Base-by-base conservation (phyloP, 139 green algal genomes). In the Asterochloris erici region DNA sequence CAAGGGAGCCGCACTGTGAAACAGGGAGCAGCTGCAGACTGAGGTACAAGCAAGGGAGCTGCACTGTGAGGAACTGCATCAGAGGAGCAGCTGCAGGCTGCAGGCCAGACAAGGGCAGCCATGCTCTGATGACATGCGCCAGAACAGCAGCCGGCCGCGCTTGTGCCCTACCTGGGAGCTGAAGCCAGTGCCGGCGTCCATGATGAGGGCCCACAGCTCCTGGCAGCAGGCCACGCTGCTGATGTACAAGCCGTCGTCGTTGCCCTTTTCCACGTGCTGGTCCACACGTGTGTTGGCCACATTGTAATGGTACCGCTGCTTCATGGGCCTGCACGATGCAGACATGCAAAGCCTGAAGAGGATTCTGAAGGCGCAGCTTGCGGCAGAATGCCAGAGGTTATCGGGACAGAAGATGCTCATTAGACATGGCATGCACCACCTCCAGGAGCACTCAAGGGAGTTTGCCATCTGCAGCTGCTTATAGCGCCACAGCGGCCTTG, bases 301-400 rank as follows among this genome's bases (percentile, higher is more conserved):
- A 85, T 99, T 99, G 94, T 99, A 99, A 90, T 99, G 97, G 87
- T 99, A 99, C 77, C 97, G 91, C 90, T 99, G 97, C 93, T 99
- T 99, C 97, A 99, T 99, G 74, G 97, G 95, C 71, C 93, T 98
- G 94, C 29, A 94, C 95, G 86, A 98, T 99, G 93, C 99, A 99
- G 14, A 98, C 93, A 10, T 79, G 47, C 38, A 66, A 1, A 69
- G 10, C 66, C 66, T 26, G 66, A 71, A 14, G 19, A 71, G 21
- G 19, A 9, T n/a, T 9, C 19, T 21, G 19, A 14, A 71, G 19
- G 17, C 66, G 66, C 21, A 26, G 66, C 66, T 14, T 71, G 66
- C 19, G 4, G 21, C 66, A 71, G 17, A 23, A 21, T 71, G 19
- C 66, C 66, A 71, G 19, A 71, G 17, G 9, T 21, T 2, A 9